Percentiles rank a stretch among this genome's conserved stretches.
Conservation (phyloP, 164 flowering plant species). For the Piper longum region DNA sequence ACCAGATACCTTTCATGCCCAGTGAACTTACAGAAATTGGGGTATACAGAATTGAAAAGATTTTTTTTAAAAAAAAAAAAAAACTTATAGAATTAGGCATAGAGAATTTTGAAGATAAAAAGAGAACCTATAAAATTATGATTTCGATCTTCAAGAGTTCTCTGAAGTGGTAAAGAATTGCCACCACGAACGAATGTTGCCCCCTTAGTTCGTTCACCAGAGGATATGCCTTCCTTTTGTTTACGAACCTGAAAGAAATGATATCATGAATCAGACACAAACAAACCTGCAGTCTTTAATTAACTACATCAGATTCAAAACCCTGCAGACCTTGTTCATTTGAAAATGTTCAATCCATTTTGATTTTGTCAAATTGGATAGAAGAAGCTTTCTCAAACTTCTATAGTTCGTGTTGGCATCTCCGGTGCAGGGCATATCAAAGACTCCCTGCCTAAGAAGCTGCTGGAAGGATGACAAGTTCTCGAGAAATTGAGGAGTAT, state of each 20-base stretch:
- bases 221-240: slow-evolving; percentile 20
- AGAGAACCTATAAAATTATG: slow-evolving; percentile 39
- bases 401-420: slow-evolving; percentile 41
- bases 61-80: background rate
- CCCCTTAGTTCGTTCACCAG: slow-evolving; percentile 15
- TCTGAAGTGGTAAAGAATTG: slow-evolving; percentile 22
- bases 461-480: slow-evolving; percentile 54
- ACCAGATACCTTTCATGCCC: too few species aligned
- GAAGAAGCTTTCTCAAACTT: slow-evolving; percentile 46
- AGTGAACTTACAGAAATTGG: too few species aligned
- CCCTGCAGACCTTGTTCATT: slow-evolving; percentile 41
- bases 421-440: slow-evolving; percentile 45
- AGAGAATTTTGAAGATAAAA: background rate
- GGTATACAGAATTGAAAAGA: too few species aligned
- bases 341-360: slow-evolving; percentile 64
- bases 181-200: slow-evolving; percentile 15
- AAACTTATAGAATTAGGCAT: background rate
- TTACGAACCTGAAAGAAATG: slow-evolving; percentile 28
- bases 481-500: slow-evolving; percentile 56
- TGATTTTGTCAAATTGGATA: slow-evolving; percentile 39
- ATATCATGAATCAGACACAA: background rate
- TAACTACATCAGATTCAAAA: background rate
- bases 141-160: slow-evolving; percentile 26
- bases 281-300: background rate
- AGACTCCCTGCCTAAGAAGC: slow-evolving; percentile 67